Percentiles rank a stretch among this genome's conserved stretches.
Conservation (phyloP, 2,329 filamentous ascomycete genomes). For the Sporothrix dimorphospora region DNA sequence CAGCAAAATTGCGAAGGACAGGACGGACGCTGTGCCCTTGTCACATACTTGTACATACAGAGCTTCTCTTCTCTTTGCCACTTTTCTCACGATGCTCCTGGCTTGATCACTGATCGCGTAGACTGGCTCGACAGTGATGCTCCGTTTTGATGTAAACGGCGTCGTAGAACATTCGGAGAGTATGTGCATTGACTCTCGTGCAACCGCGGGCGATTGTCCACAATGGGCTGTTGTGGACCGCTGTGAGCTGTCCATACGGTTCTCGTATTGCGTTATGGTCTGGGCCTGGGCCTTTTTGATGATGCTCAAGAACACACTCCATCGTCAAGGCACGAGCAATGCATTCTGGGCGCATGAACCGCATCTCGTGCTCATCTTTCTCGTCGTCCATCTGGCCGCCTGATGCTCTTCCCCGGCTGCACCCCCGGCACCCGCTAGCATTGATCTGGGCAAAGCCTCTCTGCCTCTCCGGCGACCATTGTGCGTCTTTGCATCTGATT, state of each 20-base stretch:
- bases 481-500: not conserved
- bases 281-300: not conserved
- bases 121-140: not conserved
- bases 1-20: not conserved
- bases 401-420: slow-evolving; percentile 1
- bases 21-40: not conserved
- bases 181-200: not conserved
- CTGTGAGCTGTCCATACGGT: not conserved
- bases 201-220: not conserved
- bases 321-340: not conserved
- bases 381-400: not conserved
- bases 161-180: not conserved
- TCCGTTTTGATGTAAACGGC: not conserved
- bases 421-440: not conserved
- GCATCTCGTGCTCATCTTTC: not conserved
- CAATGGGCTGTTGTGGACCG: not conserved
- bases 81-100: not conserved
- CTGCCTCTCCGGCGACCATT: not conserved
- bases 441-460: slow-evolving; percentile 14
- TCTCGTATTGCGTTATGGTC: not conserved
- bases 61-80: not conserved
- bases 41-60: too few relatives aligned
- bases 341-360: not conserved
- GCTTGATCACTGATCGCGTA: not conserved
- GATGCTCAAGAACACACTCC: not conserved